Evolutionary conservation across 345 rosid species (phyloP), one percentile per base, ranked within the genome.

Genomic region (Erysimum cheiranthoides): DNA sequence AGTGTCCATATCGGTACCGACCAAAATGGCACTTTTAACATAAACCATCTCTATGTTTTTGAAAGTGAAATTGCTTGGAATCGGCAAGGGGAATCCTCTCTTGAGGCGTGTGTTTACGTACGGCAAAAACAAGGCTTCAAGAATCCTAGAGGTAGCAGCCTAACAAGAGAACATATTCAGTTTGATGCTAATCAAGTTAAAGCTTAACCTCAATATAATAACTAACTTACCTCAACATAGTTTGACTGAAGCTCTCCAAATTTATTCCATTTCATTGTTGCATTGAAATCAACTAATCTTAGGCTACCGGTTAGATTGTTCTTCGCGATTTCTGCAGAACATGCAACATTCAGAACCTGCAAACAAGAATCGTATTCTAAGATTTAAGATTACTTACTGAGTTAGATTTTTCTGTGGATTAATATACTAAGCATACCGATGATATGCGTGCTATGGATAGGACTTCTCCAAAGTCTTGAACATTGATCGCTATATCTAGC

Each of bases 11-110:
- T 91, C 80, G 61, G 84, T 87, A 84, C 88, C 75, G 31, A 89
- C 51, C 70, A 77, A 58, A 66, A 85, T 75, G 56, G 71, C 69
- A 8, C 80, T 82, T 62, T 84, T 66, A 4, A 7, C 60, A 40
- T 16, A 85, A n/a, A 68, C 73, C 0, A 89, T 70, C 72, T 86
- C 88, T 17, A 90, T 71, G 67, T 85, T 79, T 68, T 62, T 43
- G 9, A 90, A 78, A 0, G 51, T 21, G 50, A 85, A 82, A 53
- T 91, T 85, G 9, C 52, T 78, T 30, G 87, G 77, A 16, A 85
- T 73, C 28, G 93, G 94, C 81, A 92, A 71, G 0, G 87, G 85
- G 64, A 85, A 82, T 51, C 98, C 94, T 73, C 64, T 82, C 73
- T 71, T 67, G 6, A 90, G 82, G 16, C 58, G 88, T 32, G 68